phyloP scores from a whole-genome alignment of 1,284 basidiomycete genomes.

The Athelia sp. region DNA sequence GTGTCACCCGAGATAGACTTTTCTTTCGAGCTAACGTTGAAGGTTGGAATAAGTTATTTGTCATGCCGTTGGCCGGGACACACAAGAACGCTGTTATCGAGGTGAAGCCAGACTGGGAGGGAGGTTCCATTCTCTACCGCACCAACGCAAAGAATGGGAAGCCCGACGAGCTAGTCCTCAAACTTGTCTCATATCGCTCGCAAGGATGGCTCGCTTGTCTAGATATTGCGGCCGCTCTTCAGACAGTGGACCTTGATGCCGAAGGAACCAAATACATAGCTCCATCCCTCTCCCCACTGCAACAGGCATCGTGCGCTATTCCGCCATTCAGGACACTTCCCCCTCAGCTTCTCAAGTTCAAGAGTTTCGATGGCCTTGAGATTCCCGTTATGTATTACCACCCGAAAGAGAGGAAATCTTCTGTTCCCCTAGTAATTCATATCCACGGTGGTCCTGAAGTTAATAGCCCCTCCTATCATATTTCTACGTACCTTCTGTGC shows the following conservation, averaged over 20 bases:
- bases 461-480: not conserved
- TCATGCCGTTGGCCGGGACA: conserved; percentile 22
- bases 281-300: conserved; percentile 14
- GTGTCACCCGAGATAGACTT: conserved; percentile 19
- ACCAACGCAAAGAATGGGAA: conserved; percentile 23
- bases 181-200: conserved; percentile 23
- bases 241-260: conserved; percentile 17
- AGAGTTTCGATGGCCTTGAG: conserved; percentile 31
- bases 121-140: conserved; percentile 19
- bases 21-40: conserved; percentile 31
- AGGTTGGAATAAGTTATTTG: conserved; percentile 27
- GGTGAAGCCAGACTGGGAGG: conserved; percentile 25
- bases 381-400: conserved; percentile 33
- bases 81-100: conserved; percentile 23
- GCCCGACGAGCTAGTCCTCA: conserved; percentile 23
- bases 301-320: conserved; percentile 23
- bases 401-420: conserved; percentile 17
- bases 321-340: conserved; percentile 15
- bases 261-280: conserved; percentile 7
- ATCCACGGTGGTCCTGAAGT: conserved; percentile 32
- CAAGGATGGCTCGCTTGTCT: conserved; percentile 18
- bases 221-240: conserved; percentile 15
- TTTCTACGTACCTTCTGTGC: not conserved
- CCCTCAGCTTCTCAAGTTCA: conserved; percentile 27
- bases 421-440: conserved; percentile 22